These are phyloP conservation scores for Neurospora sp. DNA, from an alignment of 495 filamentous ascomycete genomes.

Conservation along the genomic window DNA sequence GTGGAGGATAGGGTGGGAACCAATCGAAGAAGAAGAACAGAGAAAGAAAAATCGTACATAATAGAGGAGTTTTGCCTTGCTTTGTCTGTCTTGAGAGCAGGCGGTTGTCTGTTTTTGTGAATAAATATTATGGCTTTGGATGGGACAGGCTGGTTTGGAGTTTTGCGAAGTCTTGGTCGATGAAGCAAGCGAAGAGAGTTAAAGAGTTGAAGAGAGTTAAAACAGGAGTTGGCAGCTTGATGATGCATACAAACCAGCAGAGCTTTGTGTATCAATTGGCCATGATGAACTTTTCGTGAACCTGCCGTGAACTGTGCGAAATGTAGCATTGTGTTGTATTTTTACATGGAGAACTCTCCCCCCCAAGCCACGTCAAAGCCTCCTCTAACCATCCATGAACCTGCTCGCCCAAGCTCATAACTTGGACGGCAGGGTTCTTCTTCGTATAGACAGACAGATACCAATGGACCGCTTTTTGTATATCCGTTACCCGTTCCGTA, in stretches of 20 bases:
- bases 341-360: neutral
- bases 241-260: neutral
- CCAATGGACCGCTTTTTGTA: neutral
- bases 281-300: neutral
- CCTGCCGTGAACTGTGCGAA: neutral
- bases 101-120: neutral
- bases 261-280: neutral
- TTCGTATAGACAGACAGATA: neutral
- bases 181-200: neutral
- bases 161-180: neutral
- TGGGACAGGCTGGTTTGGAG: neutral
- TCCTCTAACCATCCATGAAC: neutral
- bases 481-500: neutral
- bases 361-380: neutral
- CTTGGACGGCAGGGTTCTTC: neutral
- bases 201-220: neutral
- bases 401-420: neutral
- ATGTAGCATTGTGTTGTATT: neutral
- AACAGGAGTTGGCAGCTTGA: neutral
- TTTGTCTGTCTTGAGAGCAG: neutral
- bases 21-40: neutral
- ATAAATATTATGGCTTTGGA: neutral
- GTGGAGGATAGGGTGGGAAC: neutral
- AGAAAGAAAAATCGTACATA: neutral
- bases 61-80: neutral